Evolutionary conservation across 352 stramenopile species (phyloP), one percentile per base, ranked within the genome.

Genomic region (Globisporangium echinulatum): DNA sequence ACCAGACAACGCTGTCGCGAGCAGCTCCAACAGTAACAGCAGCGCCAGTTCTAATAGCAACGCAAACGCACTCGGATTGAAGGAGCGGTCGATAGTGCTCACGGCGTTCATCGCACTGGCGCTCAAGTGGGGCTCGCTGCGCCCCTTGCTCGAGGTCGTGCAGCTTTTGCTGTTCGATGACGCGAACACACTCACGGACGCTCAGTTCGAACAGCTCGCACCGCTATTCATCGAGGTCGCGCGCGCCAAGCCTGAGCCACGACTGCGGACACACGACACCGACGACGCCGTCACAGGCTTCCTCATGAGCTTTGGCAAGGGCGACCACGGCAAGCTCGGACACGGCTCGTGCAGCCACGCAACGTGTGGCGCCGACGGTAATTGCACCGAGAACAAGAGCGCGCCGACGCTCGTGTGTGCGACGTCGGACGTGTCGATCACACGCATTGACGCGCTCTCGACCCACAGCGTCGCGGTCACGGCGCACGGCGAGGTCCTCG

Each of bases 261-360:
- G 49, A 14, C 62, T 58, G 3, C 57, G 52, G 37, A 17, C 70
- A 2, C 60, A 75, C 1, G 50, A 52, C 39, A 46, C 71, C 37
- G 72, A 89, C 19, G 63, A 78, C 1, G 47, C 58, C 1, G 25
- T 53, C 1, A 67, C 54, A 2, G 84, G 84, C 0, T 82, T 79
- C 49, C 59, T 93, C n/a, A 81, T 93, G 69, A 93, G 77, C 47
- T 94, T 94, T 56, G 85, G 85, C 9, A 92, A 94, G 52, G 85
- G 85, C 2, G 85, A 92, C 44, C 85, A 94, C 40, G 85, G 85
- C 7, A 92, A 94, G 40, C 72, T 94, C 0, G 85, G 85, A 2
- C 85, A 92, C 53, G 85, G 85, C 0, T 79, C 85, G 52, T 94
- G 85, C 51, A 75, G 59, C 1, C 85, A 92, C 53, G 51, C 69